Base-by-base conservation (phyloP, 2,329 filamentous ascomycete genomes). In the Ceratocystis ficicola region DNA sequence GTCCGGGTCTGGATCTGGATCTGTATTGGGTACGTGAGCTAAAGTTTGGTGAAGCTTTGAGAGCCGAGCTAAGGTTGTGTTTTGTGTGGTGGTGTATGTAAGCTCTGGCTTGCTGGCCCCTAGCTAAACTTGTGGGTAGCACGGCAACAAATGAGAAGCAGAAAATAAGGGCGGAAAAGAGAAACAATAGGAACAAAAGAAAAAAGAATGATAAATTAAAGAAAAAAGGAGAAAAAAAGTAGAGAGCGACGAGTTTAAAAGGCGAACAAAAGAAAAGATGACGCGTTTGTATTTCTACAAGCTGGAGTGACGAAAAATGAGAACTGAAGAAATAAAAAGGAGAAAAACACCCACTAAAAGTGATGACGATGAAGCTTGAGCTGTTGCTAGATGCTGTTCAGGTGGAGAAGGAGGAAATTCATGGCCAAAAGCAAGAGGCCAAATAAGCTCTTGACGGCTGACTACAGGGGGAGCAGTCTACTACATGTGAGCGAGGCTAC, bases 361-460 rank as follows among this genome's bases (percentile, higher is more conserved):
- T 41, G 30, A 28, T 32, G 52, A 30, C 28, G n/a, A 57, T 44
- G 63, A 55, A 32, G 46, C 36, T 41, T 41, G 10, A 41, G 36
- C 32, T 30, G 22, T 17, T 44, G 17, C 5, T 12, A 44, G 28
- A 30, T 30, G 52, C 52, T 17, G 8, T 3, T 36, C 30, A 30
- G 52, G 52, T 28, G 36, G 44, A 63, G 22, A 41, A 41, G 36
- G 15, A 12, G 10, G 36, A 41, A 36, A 36, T 12, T 36, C n/a
- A 17, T 10, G 8, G 6, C 10, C 15, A 32, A 5, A 25, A 28
- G n/a, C 36, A 52, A 64, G 55, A 65, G 63, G 63, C 63, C 63
- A 65, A 65, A 50, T 65, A 65, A 65, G 63, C 63, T 50, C 41
- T 44, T 46, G 15, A 30, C 52, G 17, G 52, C 25, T 52, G n/a